Evolutionary conservation across 768 basidiomycete species (phyloP).

Genomic region (Mycena vitilis): DNA sequence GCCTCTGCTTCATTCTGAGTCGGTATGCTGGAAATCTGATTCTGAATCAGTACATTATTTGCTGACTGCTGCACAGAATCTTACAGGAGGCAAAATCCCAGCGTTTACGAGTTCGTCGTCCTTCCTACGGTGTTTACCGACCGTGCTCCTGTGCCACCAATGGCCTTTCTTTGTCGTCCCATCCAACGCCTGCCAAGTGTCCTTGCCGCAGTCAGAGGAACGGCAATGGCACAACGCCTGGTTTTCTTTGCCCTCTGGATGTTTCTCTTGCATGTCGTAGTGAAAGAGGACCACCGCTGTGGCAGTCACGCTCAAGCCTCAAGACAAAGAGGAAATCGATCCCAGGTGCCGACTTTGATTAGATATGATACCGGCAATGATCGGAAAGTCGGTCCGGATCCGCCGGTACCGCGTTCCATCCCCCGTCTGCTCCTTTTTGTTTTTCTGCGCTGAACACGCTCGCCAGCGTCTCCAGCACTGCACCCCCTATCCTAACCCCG

Average conservation of each 20-base stretch:
- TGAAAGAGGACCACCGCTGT: background rate
- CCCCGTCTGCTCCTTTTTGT: too few relatives aligned
- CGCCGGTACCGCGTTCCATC: too few relatives aligned
- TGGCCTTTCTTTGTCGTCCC: constrained; percentile 10
- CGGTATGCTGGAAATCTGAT: too few relatives aligned
- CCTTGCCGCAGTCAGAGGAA: constrained; percentile 8
- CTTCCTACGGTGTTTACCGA: background rate
- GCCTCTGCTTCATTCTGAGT: background rate
- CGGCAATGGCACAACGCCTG: constrained; percentile 17
- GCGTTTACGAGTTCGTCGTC: background rate
- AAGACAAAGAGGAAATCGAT: too few relatives aligned
- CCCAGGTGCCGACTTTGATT: too few relatives aligned
- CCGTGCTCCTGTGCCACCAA: constrained; percentile 6
- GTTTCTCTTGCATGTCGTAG: constrained; percentile 1
- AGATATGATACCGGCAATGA: too few relatives aligned
- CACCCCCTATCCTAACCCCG: too few relatives aligned
- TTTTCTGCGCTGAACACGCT: too few relatives aligned
- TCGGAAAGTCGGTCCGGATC: too few relatives aligned
- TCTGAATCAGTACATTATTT: constrained; percentile 2
- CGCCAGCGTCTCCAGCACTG: too few relatives aligned
- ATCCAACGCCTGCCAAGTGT: constrained; percentile 14
- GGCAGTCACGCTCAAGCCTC: background rate
- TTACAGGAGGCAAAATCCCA: constrained; percentile 13
- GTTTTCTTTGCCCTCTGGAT: constrained; percentile 9
- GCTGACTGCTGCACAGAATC: background rate